Base-by-base conservation (phyloP, 352 stramenopile species). In the Globisporangium paroecandrum region DNA sequence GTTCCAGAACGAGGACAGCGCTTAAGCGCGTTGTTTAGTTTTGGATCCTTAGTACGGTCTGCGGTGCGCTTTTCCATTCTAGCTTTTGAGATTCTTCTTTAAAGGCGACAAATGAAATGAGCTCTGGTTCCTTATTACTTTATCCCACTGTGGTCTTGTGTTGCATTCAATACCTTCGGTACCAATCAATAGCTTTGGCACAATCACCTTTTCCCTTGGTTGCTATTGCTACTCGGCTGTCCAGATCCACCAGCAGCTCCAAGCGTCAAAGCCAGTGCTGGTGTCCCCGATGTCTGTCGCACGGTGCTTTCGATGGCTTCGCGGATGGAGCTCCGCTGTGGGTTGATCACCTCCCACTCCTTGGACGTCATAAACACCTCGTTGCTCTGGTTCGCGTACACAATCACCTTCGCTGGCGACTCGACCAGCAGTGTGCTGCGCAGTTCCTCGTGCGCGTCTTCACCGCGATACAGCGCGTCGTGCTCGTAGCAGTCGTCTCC, bases 1-100 rank as follows among this genome's bases (percentile, higher is more conserved):
- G 77, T 95, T 95, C 83, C 85, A 93, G 82, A 75, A 77, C 67
- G 83, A 91, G 73, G 81, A 84, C 70, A 87, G 76, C 71, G 76
- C 77, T 69, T 88, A 85, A 72, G 75, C 47, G 58, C 49, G 32
- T 20, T 24, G 61, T 4, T 1, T n/a, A 20, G 41, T 49, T 49
- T 49, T 20, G 41, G 41, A 49, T 49, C 15, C 41, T n/a, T 49
- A 49, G 41, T 49, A 49, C 15, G 41, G 41, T 49, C 41, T 49
- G 41, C 41, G 41, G 41, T 49, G 41, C 41, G 41, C 41, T 49
- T 49, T 49, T 49, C 41, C 41, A 49, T 49, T 25, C 25, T 38
- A 46, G 43, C 41, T 49, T 64, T 64, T 56, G 47, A 12, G 24
- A 43, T 34, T 53, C 22, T 47, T 60, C 4, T 51, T 15, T 49